A percentile compares a stretch with the other conserved stretches of the same genome.
phyloP scores from a whole-genome alignment of 2,329 filamentous ascomycete species.

The Rhexocercosporidium sp. region DNA sequence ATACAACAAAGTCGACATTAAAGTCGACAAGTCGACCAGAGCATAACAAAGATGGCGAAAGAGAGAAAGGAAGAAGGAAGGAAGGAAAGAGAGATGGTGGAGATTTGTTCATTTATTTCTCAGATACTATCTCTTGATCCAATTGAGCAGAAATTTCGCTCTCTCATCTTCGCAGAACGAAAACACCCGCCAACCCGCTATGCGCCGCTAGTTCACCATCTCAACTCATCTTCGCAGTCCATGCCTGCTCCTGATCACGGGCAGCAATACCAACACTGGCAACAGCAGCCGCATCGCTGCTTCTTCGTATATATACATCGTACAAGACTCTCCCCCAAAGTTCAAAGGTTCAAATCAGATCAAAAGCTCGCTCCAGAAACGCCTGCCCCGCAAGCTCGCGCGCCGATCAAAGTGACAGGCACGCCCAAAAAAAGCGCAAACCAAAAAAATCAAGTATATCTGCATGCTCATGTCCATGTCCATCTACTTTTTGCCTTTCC shows the following conservation, averaged over 20 bases:
- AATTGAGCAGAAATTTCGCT: too few relatives aligned
- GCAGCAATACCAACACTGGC: too few relatives aligned
- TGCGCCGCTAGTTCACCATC: background rate
- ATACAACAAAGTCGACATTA: too few relatives aligned
- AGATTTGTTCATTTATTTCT: too few relatives aligned
- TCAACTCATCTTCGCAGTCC: background rate
- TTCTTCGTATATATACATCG: constrained; percentile 4
- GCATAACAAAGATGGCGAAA: too few relatives aligned
- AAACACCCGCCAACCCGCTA: background rate
- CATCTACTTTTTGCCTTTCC: constrained; percentile 10
- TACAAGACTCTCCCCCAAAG: constrained; percentile 1
- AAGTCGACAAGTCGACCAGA: too few relatives aligned
- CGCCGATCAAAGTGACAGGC: background rate
- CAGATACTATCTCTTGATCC: too few relatives aligned
- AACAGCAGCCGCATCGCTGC: background rate
- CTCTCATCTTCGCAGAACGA: too few relatives aligned
- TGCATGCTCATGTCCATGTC: background rate
- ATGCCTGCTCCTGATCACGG: background rate
- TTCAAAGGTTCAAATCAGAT: background rate
- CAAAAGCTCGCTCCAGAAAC: constrained; percentile 6
- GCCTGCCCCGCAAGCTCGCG: constrained; percentile 6
- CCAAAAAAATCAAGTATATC: constrained; percentile 3
- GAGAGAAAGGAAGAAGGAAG: too few relatives aligned
- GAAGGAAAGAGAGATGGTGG: too few relatives aligned
- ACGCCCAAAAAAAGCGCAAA: background rate